Percentiles rank a stretch among this genome's conserved stretches.
These are phyloP conservation scores for Gamarada debralockiae DNA, from an alignment of 495 filamentous ascomycete species.

Conservation along the genomic window DNA sequence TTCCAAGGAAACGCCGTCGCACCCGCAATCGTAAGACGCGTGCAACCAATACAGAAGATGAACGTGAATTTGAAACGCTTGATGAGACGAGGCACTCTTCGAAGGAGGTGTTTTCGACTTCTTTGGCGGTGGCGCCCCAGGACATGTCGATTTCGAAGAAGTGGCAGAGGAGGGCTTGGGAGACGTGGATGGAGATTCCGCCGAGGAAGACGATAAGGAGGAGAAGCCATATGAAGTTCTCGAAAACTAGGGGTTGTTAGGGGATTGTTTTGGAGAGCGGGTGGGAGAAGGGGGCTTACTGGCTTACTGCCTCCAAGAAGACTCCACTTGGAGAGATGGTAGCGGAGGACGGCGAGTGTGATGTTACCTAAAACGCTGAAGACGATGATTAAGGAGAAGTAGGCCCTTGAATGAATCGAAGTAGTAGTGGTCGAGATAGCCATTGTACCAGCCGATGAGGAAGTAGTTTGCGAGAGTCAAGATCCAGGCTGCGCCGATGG, in stretches of 20 bases:
- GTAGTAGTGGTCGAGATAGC: conserved; percentile 48
- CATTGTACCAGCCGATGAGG: conserved; percentile 49
- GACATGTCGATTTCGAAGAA: conserved; percentile 59
- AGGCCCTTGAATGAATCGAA: conserved; percentile 49
- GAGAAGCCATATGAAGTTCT: conserved; percentile 61
- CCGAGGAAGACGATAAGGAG: conserved; percentile 60
- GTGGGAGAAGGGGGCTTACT: conserved; percentile 28
- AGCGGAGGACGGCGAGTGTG: conserved; percentile 20
- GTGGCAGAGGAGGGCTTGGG: conserved; percentile 56
- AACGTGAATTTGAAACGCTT: conserved; percentile 58
- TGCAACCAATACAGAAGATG: conserved; percentile 43
- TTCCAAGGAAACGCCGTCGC: conserved; percentile 39
- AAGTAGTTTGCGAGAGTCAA: conserved; percentile 61
- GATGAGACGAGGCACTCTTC: conserved; percentile 54
- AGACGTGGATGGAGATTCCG: conserved; percentile 60
- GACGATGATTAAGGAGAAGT: conserved; percentile 43
- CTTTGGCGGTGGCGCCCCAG: conserved; percentile 55
- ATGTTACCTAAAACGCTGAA: conserved; percentile 37
- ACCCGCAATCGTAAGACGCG: conserved; percentile 43
- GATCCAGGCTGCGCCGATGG: conserved; percentile 62
- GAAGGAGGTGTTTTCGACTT: conserved; percentile 56
- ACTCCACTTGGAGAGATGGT: conserved; percentile 14
- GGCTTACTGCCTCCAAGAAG: conserved; percentile 50
- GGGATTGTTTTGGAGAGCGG: conserved; percentile 32
- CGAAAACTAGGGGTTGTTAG: conserved; percentile 36